Evolutionary conservation across 2,329 filamentous ascomycete species (phyloP).

Genomic region (Septoria linicola): DNA sequence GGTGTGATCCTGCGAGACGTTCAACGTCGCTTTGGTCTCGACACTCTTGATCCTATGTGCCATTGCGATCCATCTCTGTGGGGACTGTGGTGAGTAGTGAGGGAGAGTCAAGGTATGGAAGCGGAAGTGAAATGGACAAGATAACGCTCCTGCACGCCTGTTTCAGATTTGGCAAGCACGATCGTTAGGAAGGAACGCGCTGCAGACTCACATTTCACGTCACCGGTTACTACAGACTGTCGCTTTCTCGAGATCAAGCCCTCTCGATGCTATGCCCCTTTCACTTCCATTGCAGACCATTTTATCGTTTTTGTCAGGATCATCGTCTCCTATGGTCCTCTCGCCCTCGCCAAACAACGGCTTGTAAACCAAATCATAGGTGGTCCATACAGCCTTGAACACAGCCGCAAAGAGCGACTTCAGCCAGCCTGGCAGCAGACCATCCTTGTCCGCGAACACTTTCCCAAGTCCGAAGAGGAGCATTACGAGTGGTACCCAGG

Average conservation of each 20-base stretch:
- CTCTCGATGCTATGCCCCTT: conserved; percentile 1
- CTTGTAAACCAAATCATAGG: conserved; percentile 65
- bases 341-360: conserved; percentile 83
- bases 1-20: conserved; percentile 26
- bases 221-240: conserved; percentile 5
- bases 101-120: conserved; percentile 2
- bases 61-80: conserved; percentile 19
- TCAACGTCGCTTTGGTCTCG: conserved; percentile 21
- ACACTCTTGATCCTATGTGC: conserved; percentile 15
- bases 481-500: conserved; percentile 60
- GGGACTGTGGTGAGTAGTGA: not conserved
- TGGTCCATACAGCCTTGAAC: conserved; percentile 60
- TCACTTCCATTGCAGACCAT: not conserved
- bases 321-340: conserved; percentile 50
- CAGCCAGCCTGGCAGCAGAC: conserved; percentile 68
- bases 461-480: conserved; percentile 52
- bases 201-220: not conserved
- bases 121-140: no score
- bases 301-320: not conserved
- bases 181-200: conserved; percentile 1
- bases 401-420: conserved; percentile 51
- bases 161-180: conserved; percentile 1
- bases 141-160: conserved; percentile 11
- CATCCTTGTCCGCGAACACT: conserved; percentile 63
- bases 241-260: conserved; percentile 13